Evolutionary conservation across 805 yeast genomes (phyloP).

Genomic region (Blastobotrys parvus): DNA sequence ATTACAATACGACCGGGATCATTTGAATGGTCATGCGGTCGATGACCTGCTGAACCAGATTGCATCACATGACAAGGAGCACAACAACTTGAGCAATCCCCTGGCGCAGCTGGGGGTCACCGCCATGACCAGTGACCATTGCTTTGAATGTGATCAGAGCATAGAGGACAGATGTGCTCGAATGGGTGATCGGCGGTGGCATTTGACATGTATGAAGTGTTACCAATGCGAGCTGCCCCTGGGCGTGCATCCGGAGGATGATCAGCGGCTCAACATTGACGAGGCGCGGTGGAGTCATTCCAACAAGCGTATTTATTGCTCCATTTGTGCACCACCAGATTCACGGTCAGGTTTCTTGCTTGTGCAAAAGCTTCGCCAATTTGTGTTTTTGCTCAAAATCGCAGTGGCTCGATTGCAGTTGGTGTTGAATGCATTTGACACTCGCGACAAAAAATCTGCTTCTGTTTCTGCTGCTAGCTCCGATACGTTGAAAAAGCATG

Average conservation of each 20-base stretch:
- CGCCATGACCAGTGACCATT: slow-evolving; percentile 57
- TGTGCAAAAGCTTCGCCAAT: slow-evolving; percentile 66
- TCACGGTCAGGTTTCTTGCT: slow-evolving; percentile 33
- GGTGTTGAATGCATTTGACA: slow-evolving; percentile 31
- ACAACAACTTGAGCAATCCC: slow-evolving; percentile 28
- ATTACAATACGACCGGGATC: slow-evolving; percentile 36
- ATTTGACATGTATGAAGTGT: slow-evolving; percentile 64
- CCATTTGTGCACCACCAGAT: slow-evolving; percentile 49
- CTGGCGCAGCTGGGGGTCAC: slow-evolving; percentile 18
- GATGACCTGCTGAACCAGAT: slow-evolving; percentile 53
- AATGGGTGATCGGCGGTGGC: slow-evolving; percentile 66
- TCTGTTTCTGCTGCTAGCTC: background rate
- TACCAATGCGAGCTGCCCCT: slow-evolving; percentile 43
- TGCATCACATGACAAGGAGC: slow-evolving; percentile 38
- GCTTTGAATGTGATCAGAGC: slow-evolving; percentile 60
- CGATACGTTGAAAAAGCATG: background rate
- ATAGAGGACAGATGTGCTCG: slow-evolving; percentile 78
- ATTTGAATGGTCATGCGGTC: slow-evolving; percentile 51
- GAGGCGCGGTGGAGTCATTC: slow-evolving; percentile 33
- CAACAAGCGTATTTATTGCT: slow-evolving; percentile 42
- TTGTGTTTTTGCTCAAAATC: slow-evolving; percentile 68
- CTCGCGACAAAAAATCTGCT: slow-evolving; percentile 13
- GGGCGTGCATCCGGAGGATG: slow-evolving; percentile 29
- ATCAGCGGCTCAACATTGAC: slow-evolving; percentile 26
- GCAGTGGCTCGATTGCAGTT: slow-evolving; percentile 59